phyloP scores from a whole-genome alignment of 805 yeast species.

The Schwanniomyces vanrijiae region DNA sequence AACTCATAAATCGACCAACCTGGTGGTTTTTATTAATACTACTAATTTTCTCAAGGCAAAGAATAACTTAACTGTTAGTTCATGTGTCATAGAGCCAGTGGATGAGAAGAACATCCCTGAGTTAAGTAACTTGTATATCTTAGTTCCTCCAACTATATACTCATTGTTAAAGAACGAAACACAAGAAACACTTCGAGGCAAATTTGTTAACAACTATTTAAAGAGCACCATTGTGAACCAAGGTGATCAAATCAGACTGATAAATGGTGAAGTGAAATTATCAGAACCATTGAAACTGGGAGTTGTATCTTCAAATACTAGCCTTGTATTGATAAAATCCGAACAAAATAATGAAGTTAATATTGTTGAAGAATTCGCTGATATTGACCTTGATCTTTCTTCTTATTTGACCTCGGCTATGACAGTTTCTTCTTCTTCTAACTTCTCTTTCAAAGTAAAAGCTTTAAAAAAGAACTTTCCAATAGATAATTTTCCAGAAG shows the following conservation, averaged over 20 bases:
- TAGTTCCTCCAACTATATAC: conserved; percentile 46
- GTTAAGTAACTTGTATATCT: conserved; percentile 45
- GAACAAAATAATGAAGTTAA: conserved; percentile 8
- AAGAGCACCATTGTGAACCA: conserved; percentile 30
- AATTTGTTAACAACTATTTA: conserved; percentile 26
- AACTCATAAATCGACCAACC: conserved; percentile 17
- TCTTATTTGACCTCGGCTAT: conserved; percentile 29
- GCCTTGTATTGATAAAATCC: conserved; percentile 51
- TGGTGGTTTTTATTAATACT: conserved; percentile 41
- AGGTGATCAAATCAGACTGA: conserved; percentile 41
- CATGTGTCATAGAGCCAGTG: conserved; percentile 37
- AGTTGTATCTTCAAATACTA: conserved; percentile 42
- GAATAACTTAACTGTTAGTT: conserved; percentile 42
- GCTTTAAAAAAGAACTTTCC: conserved; percentile 31
- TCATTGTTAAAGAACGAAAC: conserved; percentile 32
- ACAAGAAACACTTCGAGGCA: conserved; percentile 30
- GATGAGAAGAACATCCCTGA: conserved; percentile 30
- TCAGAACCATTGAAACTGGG: conserved; percentile 83
- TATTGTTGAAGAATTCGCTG: neutral
- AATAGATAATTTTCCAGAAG: conserved; percentile 19
- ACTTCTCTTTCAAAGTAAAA: conserved; percentile 16
- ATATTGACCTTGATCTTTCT: conserved; percentile 27
- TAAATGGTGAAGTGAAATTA: conserved; percentile 53
- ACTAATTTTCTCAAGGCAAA: conserved; percentile 30
- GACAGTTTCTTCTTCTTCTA: conserved; percentile 3